Evolutionary conservation across 805 yeast genomes (phyloP).

Genomic region (Yarrowia deformans): DNA sequence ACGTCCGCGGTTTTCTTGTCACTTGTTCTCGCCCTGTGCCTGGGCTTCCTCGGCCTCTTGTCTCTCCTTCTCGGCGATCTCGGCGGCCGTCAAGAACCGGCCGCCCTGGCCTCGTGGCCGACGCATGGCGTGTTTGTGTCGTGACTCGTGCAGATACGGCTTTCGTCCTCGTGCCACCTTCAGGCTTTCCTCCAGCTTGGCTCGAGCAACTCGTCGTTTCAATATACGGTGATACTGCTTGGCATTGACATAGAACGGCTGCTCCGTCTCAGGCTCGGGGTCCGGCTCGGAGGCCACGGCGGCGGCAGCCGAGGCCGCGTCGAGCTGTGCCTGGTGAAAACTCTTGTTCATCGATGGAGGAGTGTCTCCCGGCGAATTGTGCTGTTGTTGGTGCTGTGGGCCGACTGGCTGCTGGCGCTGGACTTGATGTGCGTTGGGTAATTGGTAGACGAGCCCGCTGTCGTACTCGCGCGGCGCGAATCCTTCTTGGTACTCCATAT

Average conservation of each 20-base stretch:
- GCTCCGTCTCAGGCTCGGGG: slow-evolving; percentile 57
- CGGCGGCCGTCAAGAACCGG: slow-evolving; percentile 92
- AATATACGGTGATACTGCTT: slow-evolving; percentile 95
- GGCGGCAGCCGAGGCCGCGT: not conserved
- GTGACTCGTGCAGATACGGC: slow-evolving; percentile 93
- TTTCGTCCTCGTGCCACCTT: slow-evolving; percentile 88
- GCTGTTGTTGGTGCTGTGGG: slow-evolving; percentile 22
- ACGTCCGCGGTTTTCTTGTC: slow-evolving; percentile 7
- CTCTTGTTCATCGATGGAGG: not conserved
- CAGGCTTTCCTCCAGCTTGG: slow-evolving; percentile 86
- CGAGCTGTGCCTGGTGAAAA: not conserved
- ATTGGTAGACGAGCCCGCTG: slow-evolving; percentile 24
- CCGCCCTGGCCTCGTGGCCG: slow-evolving; percentile 99
- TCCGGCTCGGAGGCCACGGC: slow-evolving; percentile 24
- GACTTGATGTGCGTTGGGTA: slow-evolving; percentile 29
- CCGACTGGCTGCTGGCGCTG: slow-evolving; percentile 13
- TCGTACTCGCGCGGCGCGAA: slow-evolving; percentile 37
- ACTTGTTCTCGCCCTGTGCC: slow-evolving; percentile 17
- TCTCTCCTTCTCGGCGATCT: slow-evolving; percentile 65
- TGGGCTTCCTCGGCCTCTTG: slow-evolving; percentile 47
- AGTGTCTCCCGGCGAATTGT: slow-evolving; percentile 20
- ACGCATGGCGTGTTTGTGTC: slow-evolving; percentile 99
- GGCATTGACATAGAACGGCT: slow-evolving; percentile 97
- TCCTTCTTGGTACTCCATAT: slow-evolving; percentile 35
- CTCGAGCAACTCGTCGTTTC: slow-evolving; percentile 92